Evolutionary conservation across 768 basidiomycete genomes (phyloP).

Genomic region (Vararia minispora): DNA sequence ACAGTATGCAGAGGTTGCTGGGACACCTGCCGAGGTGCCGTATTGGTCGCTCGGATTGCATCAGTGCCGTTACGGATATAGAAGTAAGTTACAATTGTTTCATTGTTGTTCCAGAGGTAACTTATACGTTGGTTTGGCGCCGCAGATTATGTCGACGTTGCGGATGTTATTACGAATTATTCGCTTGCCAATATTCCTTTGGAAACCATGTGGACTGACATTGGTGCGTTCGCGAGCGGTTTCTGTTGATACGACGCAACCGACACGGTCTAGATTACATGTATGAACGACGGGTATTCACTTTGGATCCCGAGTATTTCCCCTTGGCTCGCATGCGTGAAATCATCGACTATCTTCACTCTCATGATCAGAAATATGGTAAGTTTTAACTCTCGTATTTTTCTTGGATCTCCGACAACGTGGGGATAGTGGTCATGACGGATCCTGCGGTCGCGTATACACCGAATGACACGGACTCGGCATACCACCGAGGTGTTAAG

Average conservation of each 20-base stretch:
- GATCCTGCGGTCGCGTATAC: slow-evolving; percentile 56
- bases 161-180: slow-evolving; percentile 51
- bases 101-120: neutral
- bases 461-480: slow-evolving; percentile 34
- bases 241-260: neutral
- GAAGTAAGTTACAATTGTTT: slow-evolving; percentile 26
- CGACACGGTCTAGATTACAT: slow-evolving; percentile 46
- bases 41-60: slow-evolving; percentile 69
- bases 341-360: slow-evolving; percentile 50
- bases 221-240: slow-evolving; percentile 30
- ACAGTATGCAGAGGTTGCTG: slow-evolving; percentile 62
- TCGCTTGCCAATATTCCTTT: slow-evolving; percentile 51
- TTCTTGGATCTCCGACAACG: neutral
- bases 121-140: neutral
- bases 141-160: slow-evolving; percentile 50
- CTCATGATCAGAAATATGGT: slow-evolving; percentile 49
- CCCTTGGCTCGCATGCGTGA: slow-evolving; percentile 52
- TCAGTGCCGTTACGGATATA: slow-evolving; percentile 63
- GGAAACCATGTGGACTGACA: slow-evolving; percentile 76
- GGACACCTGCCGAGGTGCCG: slow-evolving; percentile 58
- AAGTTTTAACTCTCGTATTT: slow-evolving; percentile 11
- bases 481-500: slow-evolving; percentile 43
- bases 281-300: slow-evolving; percentile 57
- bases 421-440: slow-evolving; percentile 50
- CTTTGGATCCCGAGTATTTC: slow-evolving; percentile 58